phyloP scores from a whole-genome alignment of 1,284 basidiomycete species.

The Sanghuangporus baumii region DNA sequence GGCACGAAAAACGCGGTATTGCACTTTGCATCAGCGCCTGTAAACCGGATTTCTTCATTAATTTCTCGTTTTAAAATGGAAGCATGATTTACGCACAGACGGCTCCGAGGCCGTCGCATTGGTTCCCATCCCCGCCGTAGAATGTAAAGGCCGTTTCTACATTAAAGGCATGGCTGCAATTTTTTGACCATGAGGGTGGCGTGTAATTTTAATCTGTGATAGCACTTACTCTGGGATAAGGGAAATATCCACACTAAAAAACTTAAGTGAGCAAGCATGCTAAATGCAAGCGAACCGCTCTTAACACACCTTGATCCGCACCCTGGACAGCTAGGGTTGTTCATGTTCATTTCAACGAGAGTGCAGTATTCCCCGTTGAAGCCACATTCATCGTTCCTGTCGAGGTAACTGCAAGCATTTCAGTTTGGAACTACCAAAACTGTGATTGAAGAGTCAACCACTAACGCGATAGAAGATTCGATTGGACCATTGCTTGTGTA shows the following conservation, averaged over 20 bases:
- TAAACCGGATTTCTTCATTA: background rate
- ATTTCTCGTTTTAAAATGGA: background rate
- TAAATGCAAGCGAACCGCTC: background rate
- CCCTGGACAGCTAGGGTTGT: conserved; percentile 34
- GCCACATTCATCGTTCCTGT: conserved; percentile 28
- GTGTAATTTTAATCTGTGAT: background rate
- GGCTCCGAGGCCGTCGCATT: conserved; percentile 30
- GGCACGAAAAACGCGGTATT: conserved; percentile 34
- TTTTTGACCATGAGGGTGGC: background rate
- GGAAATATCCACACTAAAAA: conserved; percentile 34
- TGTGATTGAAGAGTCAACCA: background rate
- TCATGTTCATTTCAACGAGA: conserved; percentile 38
- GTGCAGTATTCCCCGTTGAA: conserved; percentile 40
- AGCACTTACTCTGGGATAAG: conserved; percentile 36
- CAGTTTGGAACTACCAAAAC: background rate
- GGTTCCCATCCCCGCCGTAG: conserved; percentile 5
- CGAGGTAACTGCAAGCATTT: conserved; percentile 19
- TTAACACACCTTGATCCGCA: conserved; percentile 29
- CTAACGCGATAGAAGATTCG: conserved; percentile 31
- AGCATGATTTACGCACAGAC: conserved; percentile 23
- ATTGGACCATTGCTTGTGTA: conserved; percentile 28
- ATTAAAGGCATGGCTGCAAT: conserved; percentile 29
- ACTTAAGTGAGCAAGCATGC: background rate
- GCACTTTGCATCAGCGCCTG: conserved; percentile 29
- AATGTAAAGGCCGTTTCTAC: conserved; percentile 28